phyloP scores from a whole-genome alignment of 257 asterid genomes.

The Salvia splendens region DNA sequence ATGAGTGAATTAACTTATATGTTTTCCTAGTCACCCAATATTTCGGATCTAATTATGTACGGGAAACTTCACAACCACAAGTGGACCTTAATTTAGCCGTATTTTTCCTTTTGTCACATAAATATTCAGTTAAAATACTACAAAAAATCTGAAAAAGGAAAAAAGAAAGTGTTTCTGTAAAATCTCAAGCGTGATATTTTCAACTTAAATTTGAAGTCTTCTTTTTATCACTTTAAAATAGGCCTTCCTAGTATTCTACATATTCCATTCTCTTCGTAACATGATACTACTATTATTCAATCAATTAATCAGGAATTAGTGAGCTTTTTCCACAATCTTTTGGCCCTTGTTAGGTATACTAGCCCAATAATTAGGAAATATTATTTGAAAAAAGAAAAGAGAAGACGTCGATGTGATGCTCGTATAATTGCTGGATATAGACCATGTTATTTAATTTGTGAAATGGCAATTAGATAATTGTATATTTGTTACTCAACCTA shows the following conservation, averaged over 20 bases:
- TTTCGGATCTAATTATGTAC: no score
- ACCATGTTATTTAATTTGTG: constrained; percentile 8
- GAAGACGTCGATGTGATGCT: constrained; percentile 24
- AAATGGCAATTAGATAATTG: background rate
- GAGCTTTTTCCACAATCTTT: constrained; percentile 1
- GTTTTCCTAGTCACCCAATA: no score
- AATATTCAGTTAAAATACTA: no score
- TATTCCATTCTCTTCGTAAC: background rate
- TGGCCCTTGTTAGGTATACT: constrained; percentile 5
- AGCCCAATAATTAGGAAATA: constrained; percentile 8
- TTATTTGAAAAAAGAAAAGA: background rate
- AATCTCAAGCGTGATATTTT: no score
- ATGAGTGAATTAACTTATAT: no score
- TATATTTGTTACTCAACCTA: constrained; percentile 4
- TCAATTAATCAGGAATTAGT: constrained; percentile 10
- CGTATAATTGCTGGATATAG: constrained; percentile 27
- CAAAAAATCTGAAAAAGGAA: no score
- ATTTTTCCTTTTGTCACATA: no score
- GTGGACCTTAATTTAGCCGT: no score
- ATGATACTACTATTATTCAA: background rate
- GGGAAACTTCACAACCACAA: no score
- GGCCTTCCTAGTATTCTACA: background rate
- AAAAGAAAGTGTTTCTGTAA: no score
- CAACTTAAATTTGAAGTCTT: no score
- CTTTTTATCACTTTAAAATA: no score